Conservation (phyloP, 371 early-diverging fungal genomes). For the Coemansia sp. region DNA sequence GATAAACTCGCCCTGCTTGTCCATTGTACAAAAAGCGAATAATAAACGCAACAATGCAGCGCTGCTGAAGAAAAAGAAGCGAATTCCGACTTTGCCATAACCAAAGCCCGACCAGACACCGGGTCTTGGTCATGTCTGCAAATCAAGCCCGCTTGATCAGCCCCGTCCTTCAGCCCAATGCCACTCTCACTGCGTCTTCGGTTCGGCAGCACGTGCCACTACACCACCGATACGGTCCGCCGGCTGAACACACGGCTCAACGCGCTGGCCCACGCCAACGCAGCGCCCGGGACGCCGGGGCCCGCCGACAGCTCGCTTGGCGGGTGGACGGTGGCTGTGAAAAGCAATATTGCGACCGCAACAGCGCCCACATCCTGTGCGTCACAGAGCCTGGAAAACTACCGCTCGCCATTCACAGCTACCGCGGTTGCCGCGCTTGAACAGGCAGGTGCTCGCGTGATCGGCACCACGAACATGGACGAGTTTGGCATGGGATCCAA, state of each 20-base stretch:
- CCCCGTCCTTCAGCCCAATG: neutral
- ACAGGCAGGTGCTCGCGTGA: constrained; percentile 67
- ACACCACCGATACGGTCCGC: constrained; percentile 11
- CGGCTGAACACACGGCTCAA: constrained; percentile 26
- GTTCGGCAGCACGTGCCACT: neutral
- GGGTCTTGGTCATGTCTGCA: too few species aligned
- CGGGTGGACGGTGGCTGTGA: constrained; percentile 36
- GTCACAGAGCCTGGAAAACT: constrained; percentile 42
- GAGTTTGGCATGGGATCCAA: constrained; percentile 96
- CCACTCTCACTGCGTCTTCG: too few species aligned
- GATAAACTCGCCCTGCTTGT: constrained; percentile 39
- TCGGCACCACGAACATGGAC: constrained; percentile 94
- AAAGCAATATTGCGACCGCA: constrained; percentile 30
- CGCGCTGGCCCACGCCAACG: constrained; percentile 9
- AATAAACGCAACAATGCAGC: neutral
- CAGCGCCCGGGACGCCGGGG: too few species aligned
- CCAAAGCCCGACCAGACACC: too few species aligned
- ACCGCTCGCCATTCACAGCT: constrained; percentile 74
- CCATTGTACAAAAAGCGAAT: constrained; percentile 16
- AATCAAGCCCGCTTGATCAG: too few species aligned
- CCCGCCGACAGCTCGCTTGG: constrained; percentile 14
- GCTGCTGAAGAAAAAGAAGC: too few species aligned
- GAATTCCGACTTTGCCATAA: too few species aligned
- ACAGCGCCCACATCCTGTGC: constrained; percentile 25
- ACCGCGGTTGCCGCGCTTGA: constrained; percentile 68